phyloP scores from a whole-genome alignment of 2,329 filamentous ascomycete genomes.

The Pseudovirgaria hyperparasitica region DNA sequence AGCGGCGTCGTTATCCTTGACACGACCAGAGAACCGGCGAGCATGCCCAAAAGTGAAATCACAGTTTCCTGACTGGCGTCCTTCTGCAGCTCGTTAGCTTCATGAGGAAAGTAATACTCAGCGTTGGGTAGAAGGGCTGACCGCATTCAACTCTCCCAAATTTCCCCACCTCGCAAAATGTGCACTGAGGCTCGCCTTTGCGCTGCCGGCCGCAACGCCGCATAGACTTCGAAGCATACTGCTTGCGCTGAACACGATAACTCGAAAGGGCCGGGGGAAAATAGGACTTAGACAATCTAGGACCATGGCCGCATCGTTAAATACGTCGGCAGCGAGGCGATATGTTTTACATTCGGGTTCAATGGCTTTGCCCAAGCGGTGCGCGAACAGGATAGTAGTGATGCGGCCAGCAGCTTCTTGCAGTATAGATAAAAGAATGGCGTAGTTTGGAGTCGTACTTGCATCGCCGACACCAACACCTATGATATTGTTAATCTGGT shows the following conservation, averaged over 20 bases:
- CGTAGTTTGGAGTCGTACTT: slow-evolving; percentile 63
- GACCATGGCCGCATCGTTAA: slow-evolving; percentile 78
- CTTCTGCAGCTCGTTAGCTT: slow-evolving; percentile 37
- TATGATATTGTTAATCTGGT: slow-evolving; percentile 13
- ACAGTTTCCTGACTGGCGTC: slow-evolving; percentile 93
- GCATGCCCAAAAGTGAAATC: slow-evolving; percentile 77
- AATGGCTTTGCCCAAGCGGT: slow-evolving; percentile 66
- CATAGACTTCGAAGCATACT: slow-evolving; percentile 59
- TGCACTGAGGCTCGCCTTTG: slow-evolving; percentile 80
- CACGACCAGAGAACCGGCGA: slow-evolving; percentile 71
- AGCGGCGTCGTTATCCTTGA: slow-evolving; percentile 56
- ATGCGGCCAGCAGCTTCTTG: slow-evolving; percentile 72
- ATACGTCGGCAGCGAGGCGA: slow-evolving; percentile 72
- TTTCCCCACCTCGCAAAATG: slow-evolving; percentile 86
- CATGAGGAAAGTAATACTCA: slow-evolving; percentile 3
- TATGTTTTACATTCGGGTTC: slow-evolving; percentile 88
- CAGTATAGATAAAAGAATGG: slow-evolving; percentile 68
- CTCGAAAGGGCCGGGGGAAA: slow-evolving; percentile 47
- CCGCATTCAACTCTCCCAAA: slow-evolving; percentile 81
- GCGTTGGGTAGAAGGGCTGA: slow-evolving; percentile 22
- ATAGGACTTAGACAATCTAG: slow-evolving; percentile 73
- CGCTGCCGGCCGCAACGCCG: slow-evolving; percentile 78
- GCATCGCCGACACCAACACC: slow-evolving; percentile 77
- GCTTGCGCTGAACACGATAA: slow-evolving; percentile 45
- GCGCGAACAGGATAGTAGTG: slow-evolving; percentile 77